These are phyloP conservation scores for Pythium aristosporum DNA, from an alignment of 352 stramenopile genomes.

Conservation along the genomic window DNA sequence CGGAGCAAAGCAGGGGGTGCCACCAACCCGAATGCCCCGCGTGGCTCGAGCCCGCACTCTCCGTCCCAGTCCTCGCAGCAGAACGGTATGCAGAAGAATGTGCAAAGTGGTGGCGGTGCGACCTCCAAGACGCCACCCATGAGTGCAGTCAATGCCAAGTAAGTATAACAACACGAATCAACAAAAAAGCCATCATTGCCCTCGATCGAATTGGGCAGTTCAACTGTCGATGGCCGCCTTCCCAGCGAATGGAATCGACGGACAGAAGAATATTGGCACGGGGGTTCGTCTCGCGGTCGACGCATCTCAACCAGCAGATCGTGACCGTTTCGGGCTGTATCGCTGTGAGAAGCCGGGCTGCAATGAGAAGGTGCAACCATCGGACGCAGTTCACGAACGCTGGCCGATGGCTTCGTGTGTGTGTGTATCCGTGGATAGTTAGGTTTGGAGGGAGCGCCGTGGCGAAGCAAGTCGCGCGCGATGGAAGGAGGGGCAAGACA, in stretches of 20 bases:
- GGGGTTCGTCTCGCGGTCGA: slow-evolving; percentile 7
- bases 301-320: background rate
- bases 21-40: slow-evolving; percentile 22
- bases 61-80: slow-evolving; percentile 42
- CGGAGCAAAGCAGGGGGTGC: slow-evolving; percentile 63
- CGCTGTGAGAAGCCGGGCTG: background rate
- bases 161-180: slow-evolving; percentile 33
- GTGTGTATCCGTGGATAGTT: slow-evolving; percentile 18
- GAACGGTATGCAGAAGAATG: slow-evolving; percentile 69
- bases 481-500: slow-evolving; percentile 1
- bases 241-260: background rate
- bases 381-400: background rate
- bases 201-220: slow-evolving; percentile 23
- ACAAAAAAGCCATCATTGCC: slow-evolving; percentile 27
- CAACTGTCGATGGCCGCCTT: background rate
- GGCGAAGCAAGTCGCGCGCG: slow-evolving; percentile 24
- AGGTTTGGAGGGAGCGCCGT: slow-evolving; percentile 14
- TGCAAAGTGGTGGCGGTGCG: slow-evolving; percentile 60
- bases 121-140: slow-evolving; percentile 81
- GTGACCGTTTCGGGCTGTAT: background rate
- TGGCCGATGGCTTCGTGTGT: background rate
- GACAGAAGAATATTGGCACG: background rate
- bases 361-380: background rate
- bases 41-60: slow-evolving; percentile 45
- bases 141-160: slow-evolving; percentile 89